phyloP scores from a whole-genome alignment of 2,329 filamentous ascomycete species.

The Clarireedia hainanense region DNA sequence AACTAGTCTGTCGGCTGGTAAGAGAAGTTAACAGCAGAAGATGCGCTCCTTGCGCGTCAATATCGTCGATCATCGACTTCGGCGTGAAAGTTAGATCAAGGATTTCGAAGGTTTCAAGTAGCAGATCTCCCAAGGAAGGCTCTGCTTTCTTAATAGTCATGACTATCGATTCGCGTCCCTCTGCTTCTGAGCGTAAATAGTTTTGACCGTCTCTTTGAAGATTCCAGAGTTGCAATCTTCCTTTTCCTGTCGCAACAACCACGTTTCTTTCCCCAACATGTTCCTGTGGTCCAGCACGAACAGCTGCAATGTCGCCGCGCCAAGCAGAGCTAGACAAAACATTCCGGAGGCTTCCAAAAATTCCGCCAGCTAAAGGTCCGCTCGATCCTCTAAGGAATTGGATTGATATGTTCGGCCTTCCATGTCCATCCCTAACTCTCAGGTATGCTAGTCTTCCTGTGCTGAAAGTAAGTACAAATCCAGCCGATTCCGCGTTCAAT shows the following conservation, averaged over 20 bases:
- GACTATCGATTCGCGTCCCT: constrained; percentile 58
- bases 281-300: constrained; percentile 63
- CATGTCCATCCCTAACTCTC: constrained; percentile 77
- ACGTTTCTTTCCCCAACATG: constrained; percentile 79
- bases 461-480: constrained; percentile 78
- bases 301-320: constrained; percentile 72
- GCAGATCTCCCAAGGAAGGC: constrained; percentile 39
- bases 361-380: constrained; percentile 49
- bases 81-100: constrained; percentile 71
- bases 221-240: constrained; percentile 77
- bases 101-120: constrained; percentile 58
- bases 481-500: constrained; percentile 73
- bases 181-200: constrained; percentile 62
- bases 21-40: constrained; percentile 55
- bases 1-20: constrained; percentile 42
- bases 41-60: constrained; percentile 44
- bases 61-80: constrained; percentile 42
- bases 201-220: constrained; percentile 82
- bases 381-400: constrained; percentile 64
- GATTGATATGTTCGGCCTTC: constrained; percentile 70
- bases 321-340: constrained; percentile 63
- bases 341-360: constrained; percentile 75
- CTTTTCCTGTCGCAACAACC: constrained; percentile 69
- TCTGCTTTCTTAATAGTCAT: constrained; percentile 51
- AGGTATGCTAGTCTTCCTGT: constrained; percentile 82